phyloP scores from a whole-genome alignment of 2,329 filamentous ascomycete species.

The Trichophyton schoenleinii region DNA sequence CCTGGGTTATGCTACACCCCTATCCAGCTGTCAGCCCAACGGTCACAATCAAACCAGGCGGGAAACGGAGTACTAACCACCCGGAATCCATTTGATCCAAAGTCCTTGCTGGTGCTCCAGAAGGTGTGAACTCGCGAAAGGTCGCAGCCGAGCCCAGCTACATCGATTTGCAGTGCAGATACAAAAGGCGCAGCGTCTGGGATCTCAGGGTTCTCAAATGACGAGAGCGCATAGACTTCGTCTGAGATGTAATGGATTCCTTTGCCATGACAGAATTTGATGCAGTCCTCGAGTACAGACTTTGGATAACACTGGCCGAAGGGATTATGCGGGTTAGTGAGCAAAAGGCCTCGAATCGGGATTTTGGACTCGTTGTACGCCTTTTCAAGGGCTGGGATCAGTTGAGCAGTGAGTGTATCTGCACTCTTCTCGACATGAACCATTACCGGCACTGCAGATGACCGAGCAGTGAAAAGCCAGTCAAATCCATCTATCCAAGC shows the following conservation, averaged over 20 bases:
- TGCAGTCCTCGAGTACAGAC: background rate
- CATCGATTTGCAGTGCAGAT: constrained; percentile 36
- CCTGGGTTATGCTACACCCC: background rate
- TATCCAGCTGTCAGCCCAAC: background rate
- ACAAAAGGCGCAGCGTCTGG: constrained; percentile 26
- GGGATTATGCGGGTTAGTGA: constrained; percentile 2
- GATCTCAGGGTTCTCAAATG: constrained; percentile 34
- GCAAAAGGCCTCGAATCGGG: background rate
- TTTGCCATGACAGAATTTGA: constrained; percentile 36
- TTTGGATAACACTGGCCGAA: background rate
- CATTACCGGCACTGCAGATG: background rate
- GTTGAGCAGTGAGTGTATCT: background rate
- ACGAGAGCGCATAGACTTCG: constrained; percentile 46
- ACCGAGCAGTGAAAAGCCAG: background rate
- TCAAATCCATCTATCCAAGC: background rate
- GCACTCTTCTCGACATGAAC: background rate
- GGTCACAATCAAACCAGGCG: background rate
- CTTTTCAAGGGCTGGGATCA: background rate
- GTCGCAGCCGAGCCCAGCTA: constrained; percentile 34
- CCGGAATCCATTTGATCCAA: constrained; percentile 46
- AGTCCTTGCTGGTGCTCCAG: constrained; percentile 39
- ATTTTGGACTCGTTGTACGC: background rate
- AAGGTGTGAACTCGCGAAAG: constrained; percentile 40
- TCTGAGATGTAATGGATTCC: constrained; percentile 44
- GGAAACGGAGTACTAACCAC: background rate